Evolutionary conservation across 352 stramenopile species (phyloP), one percentile per base, ranked within the genome.

Genomic region (Globisporangium irregulare): DNA sequence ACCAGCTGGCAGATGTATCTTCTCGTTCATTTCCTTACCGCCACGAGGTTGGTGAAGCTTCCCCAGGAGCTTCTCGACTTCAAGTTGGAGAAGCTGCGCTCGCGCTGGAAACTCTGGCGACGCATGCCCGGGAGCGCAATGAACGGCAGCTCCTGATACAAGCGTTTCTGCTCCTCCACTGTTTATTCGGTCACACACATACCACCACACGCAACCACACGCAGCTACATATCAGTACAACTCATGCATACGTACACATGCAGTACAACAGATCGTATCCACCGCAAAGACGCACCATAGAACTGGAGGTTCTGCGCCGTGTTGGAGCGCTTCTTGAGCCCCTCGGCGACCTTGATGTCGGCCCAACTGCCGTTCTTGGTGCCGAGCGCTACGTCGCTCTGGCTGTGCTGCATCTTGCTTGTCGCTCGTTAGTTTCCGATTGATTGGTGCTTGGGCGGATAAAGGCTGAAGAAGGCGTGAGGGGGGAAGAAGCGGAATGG

Each of bases 231-330:
- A 29, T 51, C 43, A 53, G 12, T n/a, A 59, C 10, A 43, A 22
- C 18, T 51, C 50, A 27, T 27, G 57, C 18, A 6, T 24, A 64
- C 27, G 43, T 15, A 58, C 32, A 14, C 15, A 57, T 22, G 1
- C 1, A 46, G 18, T n/a, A 32, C 32, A 62, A 51, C 9, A 36
- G 24, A 54, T 18, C 32, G 38, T 24, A 20, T 46, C 38, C 38
- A 7, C 38, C 3, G 14, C 14, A 12, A 48, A 6, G 41, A 66
- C 72, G 57, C 67, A 91, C 83, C 81, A 80, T 92, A 92, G 46
- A 90, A 92, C 66, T 87, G 75, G 48, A 92, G 80, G 62, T 92
- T 92, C 68, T 92, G 83, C 61, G 82, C 82, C 66, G 83, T 92
- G 66, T 90, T 92, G 64, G 81, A 88, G 71, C 83, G 83, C 77